Conservation (phyloP, 176 grass and related monocot species). For the Triticum turgidum region DNA sequence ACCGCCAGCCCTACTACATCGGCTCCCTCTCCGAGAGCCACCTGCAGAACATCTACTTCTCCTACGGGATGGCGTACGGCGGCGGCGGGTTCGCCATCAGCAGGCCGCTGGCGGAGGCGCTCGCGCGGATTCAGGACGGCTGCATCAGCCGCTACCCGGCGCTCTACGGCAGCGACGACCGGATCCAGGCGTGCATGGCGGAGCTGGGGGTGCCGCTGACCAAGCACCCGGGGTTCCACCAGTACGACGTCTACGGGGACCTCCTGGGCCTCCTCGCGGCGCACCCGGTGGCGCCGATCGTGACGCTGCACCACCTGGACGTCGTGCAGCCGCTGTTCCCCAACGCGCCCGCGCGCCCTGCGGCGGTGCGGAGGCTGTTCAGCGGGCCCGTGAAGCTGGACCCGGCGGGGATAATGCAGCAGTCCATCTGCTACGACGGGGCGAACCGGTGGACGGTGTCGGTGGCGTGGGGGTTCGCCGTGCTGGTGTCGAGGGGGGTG, state of each 20-base stretch:
- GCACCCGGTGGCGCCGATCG: slow-evolving; percentile 78
- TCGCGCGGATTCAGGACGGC: slow-evolving; percentile 73
- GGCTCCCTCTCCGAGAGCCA: slow-evolving; percentile 91
- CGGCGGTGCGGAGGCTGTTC: slow-evolving; percentile 68
- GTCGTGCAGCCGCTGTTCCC: slow-evolving; percentile 86
- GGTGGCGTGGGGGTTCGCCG: slow-evolving; percentile 88
- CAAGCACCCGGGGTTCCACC: slow-evolving; percentile 88
- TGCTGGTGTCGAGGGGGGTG: slow-evolving; percentile 66
- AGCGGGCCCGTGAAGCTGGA: slow-evolving; percentile 70
- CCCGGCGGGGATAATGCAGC: slow-evolving; percentile 81
- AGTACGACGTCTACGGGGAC: slow-evolving; percentile 93
- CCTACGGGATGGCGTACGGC: slow-evolving; percentile 93
- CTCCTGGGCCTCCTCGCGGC: slow-evolving; percentile 78
- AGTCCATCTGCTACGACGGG: slow-evolving; percentile 91
- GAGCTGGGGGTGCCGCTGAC: slow-evolving; percentile 92
- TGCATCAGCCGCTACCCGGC: slow-evolving; percentile 84
- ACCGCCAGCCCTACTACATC: slow-evolving; percentile 92
- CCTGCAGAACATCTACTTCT: slow-evolving; percentile 93
- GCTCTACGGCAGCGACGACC: slow-evolving; percentile 92
- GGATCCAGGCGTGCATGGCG: slow-evolving; percentile 99
- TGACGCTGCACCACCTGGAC: slow-evolving; percentile 93
- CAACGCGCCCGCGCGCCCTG: slow-evolving; percentile 29
- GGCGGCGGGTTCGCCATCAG: slow-evolving; percentile 94
- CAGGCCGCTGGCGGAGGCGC: slow-evolving; percentile 66
- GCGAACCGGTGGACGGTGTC: slow-evolving; percentile 76